Evolutionary conservation across 140 eudicot genomes (phyloP).

Genomic region (Ambrosia hybrid): DNA sequence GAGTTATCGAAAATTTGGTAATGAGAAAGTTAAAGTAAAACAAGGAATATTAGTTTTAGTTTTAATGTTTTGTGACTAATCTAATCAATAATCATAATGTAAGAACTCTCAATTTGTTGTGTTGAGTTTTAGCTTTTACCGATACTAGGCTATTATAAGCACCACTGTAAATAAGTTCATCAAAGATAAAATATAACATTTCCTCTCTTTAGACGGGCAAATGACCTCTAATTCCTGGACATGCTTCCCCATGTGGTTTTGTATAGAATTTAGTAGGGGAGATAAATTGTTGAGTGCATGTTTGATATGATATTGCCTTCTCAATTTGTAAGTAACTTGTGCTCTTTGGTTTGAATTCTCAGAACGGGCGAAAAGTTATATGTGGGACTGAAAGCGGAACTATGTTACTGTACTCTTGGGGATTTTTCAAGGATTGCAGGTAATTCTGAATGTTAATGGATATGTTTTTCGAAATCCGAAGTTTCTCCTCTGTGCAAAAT

Average conservation of each 20-base stretch:
- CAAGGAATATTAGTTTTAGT: too few species aligned
- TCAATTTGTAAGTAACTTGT: background rate
- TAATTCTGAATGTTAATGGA: constrained; percentile 20
- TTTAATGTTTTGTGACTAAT: too few species aligned
- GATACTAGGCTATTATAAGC: background rate
- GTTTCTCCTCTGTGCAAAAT: background rate
- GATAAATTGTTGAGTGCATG: background rate
- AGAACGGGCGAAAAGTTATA: constrained; percentile 95
- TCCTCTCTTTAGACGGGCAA: background rate
- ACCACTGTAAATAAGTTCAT: background rate
- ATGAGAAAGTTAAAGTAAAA: too few species aligned
- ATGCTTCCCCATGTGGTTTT: background rate
- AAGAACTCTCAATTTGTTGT: too few species aligned
- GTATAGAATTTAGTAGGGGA: background rate
- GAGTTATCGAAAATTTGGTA: too few species aligned
- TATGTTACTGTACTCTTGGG: constrained; percentile 90
- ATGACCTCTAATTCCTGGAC: background rate
- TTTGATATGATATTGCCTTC: background rate
- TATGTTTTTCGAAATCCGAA: constrained; percentile 11
- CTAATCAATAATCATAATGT: too few species aligned
- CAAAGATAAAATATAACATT: background rate
- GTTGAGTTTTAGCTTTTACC: too few species aligned
- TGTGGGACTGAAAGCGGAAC: constrained; percentile 89
- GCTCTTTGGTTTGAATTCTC: constrained; percentile 13
- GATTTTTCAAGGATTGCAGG: constrained; percentile 99